Percentiles rank a stretch among this genome's conserved stretches.
phyloP scores from a whole-genome alignment of 495 filamentous ascomycete genomes.

The Neurospora sp. region DNA sequence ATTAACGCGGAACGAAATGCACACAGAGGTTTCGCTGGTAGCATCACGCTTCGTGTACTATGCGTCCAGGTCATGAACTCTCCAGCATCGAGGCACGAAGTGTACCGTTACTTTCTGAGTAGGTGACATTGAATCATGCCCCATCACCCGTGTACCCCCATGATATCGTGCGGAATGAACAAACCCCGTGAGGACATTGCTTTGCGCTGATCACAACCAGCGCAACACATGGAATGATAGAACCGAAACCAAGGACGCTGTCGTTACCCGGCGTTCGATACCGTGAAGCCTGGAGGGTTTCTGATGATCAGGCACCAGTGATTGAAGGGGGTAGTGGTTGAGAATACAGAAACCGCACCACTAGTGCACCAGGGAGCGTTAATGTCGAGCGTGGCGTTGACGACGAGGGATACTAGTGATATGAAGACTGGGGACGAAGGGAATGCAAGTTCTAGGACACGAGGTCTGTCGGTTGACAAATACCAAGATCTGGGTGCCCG shows the following conservation, averaged over 20 bases:
- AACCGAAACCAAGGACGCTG: too few relatives aligned
- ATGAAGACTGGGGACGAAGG: neutral
- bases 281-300: neutral
- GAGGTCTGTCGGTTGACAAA: neutral
- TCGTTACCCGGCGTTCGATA: neutral
- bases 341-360: too few relatives aligned
- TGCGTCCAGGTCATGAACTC: neutral
- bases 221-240: neutral
- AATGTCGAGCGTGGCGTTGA: neutral
- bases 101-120: neutral
- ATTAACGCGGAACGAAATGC: neutral
- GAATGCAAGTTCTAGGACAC: neutral
- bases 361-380: too few relatives aligned
- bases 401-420: neutral
- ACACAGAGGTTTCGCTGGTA: neutral
- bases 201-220: neutral
- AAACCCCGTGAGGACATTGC: neutral
- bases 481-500: neutral
- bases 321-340: neutral
- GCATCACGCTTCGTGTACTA: neutral
- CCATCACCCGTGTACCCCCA: neutral
- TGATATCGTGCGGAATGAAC: neutral
- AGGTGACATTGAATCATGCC: neutral
- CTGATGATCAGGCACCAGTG: neutral
- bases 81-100: neutral